Base-by-base conservation (phyloP, 371 early-diverging fungal species). In the Mortierella sp. region DNA sequence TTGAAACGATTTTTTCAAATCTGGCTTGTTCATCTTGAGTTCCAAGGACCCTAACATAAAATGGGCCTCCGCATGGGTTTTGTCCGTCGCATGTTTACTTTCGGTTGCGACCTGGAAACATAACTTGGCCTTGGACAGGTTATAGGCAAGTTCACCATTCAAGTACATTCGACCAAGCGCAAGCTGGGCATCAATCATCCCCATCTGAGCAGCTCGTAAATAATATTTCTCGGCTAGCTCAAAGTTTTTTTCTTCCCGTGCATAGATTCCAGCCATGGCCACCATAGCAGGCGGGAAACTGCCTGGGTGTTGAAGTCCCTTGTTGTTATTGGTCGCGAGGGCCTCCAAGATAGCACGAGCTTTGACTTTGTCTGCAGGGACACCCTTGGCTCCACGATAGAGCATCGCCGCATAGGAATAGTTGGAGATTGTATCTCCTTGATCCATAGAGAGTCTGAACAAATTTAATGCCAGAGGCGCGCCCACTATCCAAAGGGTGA, bases 141-240 rank as follows among this genome's bases (percentile, higher is more conserved):
- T 72, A n/a, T 44, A 57, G 0, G 68, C 58, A 12, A 79, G 44
- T 28, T 79, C 79, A 7, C 79, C 79, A 26, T 57, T 72, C 19
- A 72, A 66, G 45, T 79, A 79, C 79, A 79, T 79, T 43, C 79
- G 50, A 26, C 73, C 73, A 15, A 79, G 57, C 0, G 79, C 53
- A 14, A 79, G 62, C 16, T 63, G 52, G 4, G 73, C 79, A 47
- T 73, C 73, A 1, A 59, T 47, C 15, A 70, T 18, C 1, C 79
- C 79, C 4, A 46, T 57, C 12, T 53, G 58, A 0, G 69, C 66
- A 25, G 79, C 79, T 14, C 29, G 44, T 4, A 65, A 45, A 52
- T 79, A 79, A 29, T 68, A 25, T 14, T 79, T 68, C 25, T 68
- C 53, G 7, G 79, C 79, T 7, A 56, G 64, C 14, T 65, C 64